phyloP scores from a whole-genome alignment of 805 yeast genomes.

The Metschnikowia henanensis region DNA sequence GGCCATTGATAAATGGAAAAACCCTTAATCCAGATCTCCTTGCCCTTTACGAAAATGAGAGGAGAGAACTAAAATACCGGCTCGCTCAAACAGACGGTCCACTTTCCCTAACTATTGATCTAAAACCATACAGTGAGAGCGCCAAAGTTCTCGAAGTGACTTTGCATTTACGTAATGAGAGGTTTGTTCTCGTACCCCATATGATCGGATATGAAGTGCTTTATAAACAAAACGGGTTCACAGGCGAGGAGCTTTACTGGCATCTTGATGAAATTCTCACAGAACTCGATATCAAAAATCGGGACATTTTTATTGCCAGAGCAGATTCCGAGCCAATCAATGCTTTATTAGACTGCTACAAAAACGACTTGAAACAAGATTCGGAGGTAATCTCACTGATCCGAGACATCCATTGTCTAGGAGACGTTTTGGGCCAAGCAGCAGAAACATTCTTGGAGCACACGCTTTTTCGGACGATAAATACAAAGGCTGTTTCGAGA shows the following conservation, averaged over 20 bases:
- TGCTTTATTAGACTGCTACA: neutral
- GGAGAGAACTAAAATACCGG: neutral
- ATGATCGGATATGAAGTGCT: neutral
- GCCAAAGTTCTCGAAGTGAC: neutral
- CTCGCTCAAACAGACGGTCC: neutral
- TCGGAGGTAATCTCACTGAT: neutral
- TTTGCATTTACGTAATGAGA: neutral
- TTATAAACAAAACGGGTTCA: neutral
- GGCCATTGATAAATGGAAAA: too few relatives aligned
- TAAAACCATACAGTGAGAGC: too few relatives aligned
- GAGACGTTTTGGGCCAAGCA: neutral
- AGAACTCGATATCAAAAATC: neutral
- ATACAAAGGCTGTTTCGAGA: neutral
- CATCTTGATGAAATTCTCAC: neutral
- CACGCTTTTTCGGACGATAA: neutral
- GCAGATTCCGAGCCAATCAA: neutral
- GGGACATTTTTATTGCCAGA: neutral
- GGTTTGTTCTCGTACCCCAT: neutral
- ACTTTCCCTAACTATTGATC: neutral
- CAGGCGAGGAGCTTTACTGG: neutral
- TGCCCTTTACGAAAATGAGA: too few relatives aligned
- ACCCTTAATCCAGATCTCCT: too few relatives aligned
- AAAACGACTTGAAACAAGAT: neutral
- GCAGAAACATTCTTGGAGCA: neutral
- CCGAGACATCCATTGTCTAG: neutral